Conservation (phyloP, 805 yeast genomes). For the Nakazawaea ambrosiae region DNA sequence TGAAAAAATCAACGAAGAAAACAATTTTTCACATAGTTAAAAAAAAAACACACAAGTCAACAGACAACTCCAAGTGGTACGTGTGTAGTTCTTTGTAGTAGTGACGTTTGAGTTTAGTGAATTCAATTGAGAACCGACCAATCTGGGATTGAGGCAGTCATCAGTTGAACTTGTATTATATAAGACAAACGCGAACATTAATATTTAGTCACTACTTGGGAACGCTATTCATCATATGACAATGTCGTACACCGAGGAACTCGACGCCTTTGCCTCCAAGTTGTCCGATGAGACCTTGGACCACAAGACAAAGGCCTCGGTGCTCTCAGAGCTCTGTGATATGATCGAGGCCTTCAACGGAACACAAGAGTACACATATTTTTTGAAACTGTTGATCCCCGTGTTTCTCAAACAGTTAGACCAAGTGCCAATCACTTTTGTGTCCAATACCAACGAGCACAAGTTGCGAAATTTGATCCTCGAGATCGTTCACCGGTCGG, state of each 20-base stretch:
- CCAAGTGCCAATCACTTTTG: constrained; percentile 66
- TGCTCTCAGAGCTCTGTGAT: constrained; percentile 78
- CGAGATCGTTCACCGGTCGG: constrained; percentile 75
- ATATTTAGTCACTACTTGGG: no score
- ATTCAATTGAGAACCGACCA: no score
- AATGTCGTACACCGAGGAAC: constrained; percentile 47
- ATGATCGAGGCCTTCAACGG: constrained; percentile 79
- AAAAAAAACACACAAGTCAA: no score
- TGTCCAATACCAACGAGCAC: constrained; percentile 60
- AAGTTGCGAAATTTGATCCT: constrained; percentile 70
- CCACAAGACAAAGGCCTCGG: constrained; percentile 54
- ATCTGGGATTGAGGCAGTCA: no score
- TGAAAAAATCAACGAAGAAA: no score
- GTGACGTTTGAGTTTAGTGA: no score
- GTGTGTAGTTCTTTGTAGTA: no score
- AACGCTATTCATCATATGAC: no score
- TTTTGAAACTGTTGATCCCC: constrained; percentile 64
- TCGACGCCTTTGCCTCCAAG: constrained; percentile 62
- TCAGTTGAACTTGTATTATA: no score
- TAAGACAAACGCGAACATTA: no score
- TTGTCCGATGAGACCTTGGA: constrained; percentile 50
- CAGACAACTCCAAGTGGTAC: no score
- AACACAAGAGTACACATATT: constrained; percentile 73
- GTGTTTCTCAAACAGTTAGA: constrained; percentile 57
- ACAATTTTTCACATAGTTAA: no score